Percentiles rank a stretch among this genome's conserved stretches.
Evolutionary conservation across 305 asterid genomes (phyloP).

Genomic region (Fraxinus angustifolia): DNA sequence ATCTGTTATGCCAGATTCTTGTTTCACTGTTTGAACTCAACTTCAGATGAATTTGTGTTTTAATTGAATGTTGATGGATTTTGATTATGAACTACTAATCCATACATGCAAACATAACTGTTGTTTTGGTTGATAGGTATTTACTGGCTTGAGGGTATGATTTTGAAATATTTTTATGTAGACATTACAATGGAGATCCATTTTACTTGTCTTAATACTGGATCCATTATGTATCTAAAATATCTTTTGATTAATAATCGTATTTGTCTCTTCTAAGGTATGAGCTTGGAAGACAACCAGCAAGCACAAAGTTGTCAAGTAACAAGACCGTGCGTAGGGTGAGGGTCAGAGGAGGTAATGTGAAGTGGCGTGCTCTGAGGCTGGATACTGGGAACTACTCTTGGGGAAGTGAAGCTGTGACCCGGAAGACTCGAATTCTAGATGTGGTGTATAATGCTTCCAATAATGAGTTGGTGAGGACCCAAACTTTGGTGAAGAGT

Average conservation of each 20-base stretch:
- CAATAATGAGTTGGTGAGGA: slow-evolving; percentile 10
- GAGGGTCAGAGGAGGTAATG: slow-evolving; percentile 36
- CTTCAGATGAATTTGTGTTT: background rate
- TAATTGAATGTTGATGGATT: background rate
- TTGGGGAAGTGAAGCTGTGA: slow-evolving; percentile 36
- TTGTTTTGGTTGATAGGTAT: background rate
- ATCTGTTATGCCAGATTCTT: background rate
- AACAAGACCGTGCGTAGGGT: slow-evolving; percentile 32
- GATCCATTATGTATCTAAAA: background rate
- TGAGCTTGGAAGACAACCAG: slow-evolving; percentile 33
- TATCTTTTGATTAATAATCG: background rate
- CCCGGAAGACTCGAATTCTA: slow-evolving; percentile 30
- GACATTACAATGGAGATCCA: background rate
- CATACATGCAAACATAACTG: background rate
- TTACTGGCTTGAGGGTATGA: background rate
- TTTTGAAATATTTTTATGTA: background rate
- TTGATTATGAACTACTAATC: background rate
- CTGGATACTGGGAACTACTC: slow-evolving; percentile 36
- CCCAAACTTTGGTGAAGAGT: slow-evolving; percentile 16
- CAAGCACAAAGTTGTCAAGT: slow-evolving; percentile 29
- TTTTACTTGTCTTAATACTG: background rate
- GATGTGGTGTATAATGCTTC: slow-evolving; percentile 6
- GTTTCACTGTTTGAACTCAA: background rate
- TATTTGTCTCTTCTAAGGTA: slow-evolving; percentile 21
- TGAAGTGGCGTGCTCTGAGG: slow-evolving; percentile 36